These are phyloP conservation scores for Phytophthora cactorum DNA, from an alignment of 352 stramenopile genomes.

Conservation along the genomic window DNA sequence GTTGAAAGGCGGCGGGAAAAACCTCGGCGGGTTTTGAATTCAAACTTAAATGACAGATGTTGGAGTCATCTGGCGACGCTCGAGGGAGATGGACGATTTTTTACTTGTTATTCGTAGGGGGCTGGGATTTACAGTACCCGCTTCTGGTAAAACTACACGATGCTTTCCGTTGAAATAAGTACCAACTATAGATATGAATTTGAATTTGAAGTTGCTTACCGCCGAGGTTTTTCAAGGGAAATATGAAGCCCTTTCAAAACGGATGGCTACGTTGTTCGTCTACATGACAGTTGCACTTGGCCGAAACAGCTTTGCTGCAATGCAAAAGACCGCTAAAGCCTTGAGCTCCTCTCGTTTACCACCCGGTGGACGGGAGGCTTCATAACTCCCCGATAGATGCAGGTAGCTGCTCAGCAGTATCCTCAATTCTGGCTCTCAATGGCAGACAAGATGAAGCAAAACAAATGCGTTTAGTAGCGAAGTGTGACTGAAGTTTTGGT, in stretches of 20 bases:
- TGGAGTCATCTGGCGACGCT: slow-evolving; percentile 13
- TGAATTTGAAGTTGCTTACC: slow-evolving; percentile 10
- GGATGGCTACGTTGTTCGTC: slow-evolving; percentile 16
- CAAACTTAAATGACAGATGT: slow-evolving; percentile 12
- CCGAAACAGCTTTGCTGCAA: neutral
- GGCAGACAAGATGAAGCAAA: too few relatives aligned
- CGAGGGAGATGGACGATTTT: neutral
- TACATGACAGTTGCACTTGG: slow-evolving; percentile 11
- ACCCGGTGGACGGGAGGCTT: too few relatives aligned
- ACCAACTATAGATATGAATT: neutral
- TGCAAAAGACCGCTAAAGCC: too few relatives aligned
- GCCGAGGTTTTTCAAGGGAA: slow-evolving; percentile 7
- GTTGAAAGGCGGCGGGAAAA: slow-evolving; percentile 20
- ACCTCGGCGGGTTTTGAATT: slow-evolving; percentile 20
- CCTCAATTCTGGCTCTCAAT: too few relatives aligned
- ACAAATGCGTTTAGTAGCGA: too few relatives aligned
- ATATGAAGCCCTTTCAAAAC: neutral
- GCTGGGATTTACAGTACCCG: neutral
- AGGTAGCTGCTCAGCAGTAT: too few relatives aligned
- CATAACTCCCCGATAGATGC: too few relatives aligned
- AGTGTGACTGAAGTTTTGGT: too few relatives aligned
- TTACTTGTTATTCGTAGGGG: neutral
- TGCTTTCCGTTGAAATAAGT: neutral
- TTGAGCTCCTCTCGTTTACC: neutral
- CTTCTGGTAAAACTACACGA: neutral